Base-by-base conservation (phyloP, 164 flowering plant species). In the Amborella trichopoda region DNA sequence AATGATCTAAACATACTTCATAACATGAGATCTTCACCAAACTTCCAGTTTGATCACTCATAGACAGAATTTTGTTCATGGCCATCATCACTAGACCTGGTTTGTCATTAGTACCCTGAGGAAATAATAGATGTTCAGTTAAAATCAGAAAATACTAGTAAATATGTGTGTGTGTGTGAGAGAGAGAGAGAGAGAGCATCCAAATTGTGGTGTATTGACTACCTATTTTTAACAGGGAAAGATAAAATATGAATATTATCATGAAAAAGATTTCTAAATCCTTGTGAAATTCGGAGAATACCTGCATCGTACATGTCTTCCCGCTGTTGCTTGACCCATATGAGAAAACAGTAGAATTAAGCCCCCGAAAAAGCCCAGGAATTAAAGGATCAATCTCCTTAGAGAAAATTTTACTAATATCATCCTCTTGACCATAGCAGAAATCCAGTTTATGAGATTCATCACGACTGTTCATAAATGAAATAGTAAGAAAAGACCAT, bases 321-420 rank as follows among this genome's bases (percentile, higher is more conserved):
- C 99, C 96, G 41, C 96, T 93, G 2, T 96, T 94, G 3, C 96
- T 88, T 41, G 96, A 95, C 3, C 99, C 99, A 50, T 84, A 85
- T 43, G 96, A 96, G 37, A 93, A 88, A 12, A 88, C 81, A 2
- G 96, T 80, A 4, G 84, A 83, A 47, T 88, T 93, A 40, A 45
- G 65, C 1, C 94, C 96, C 13, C 47, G 48, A 51, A 88, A 79
- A n/a, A 81, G 47, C 40, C 77, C 81, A n/a, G 86, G 76, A 59
- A 93, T 75, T 60, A 93, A 62, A 57, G 89, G 91, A 38, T 50
- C 62, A 23, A 93, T 87, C 67, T 93, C 99, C 24, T 44, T 71
- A 22, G 69, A 42, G 28, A 75, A 93, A 44, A 93, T 85, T 70
- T 52, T 55, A 23, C 53, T 32, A 45, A 76, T 67, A 44, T 67